Base-by-base conservation (phyloP, 73 alveolate species). In the Uronychia binucleata region DNA sequence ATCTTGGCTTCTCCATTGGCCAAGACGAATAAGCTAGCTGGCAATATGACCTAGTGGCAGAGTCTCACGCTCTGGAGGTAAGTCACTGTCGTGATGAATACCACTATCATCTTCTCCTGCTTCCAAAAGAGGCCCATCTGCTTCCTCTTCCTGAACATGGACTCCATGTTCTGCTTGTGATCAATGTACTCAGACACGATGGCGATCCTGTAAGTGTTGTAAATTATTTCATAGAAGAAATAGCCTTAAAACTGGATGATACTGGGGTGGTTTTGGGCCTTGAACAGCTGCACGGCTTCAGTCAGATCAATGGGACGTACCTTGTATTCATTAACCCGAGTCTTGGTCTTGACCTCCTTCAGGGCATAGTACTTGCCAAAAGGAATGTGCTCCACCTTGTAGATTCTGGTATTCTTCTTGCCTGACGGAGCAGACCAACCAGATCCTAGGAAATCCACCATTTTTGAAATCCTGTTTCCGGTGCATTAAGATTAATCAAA, bases 341-440 rank as follows among this genome's bases (percentile, higher is more conserved):
- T 96, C 83, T 93, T 96, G 28, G 99, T 99, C 87, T 97, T 99
- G 30, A 97, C 98, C 86, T 97, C 99, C 81, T 97, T 97, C 91
- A 97, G 85, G 25, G 98, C 99, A 80, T 94, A 97, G 75, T 87
- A 79, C 86, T 97, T 97, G 34, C 98, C 97, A 58, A 98, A 88
- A 74, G 96, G 94, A 31, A 92, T 84, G 84, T 97, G 99, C 83
- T 88, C 92, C 0, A 96, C 99, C 87, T 96, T 95, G 88, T 91
- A 97, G 34, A 97, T 97, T 87, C 95, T 93, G 0, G 99, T 97
- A 78, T 97, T 97, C 93, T 97, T 97, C 93, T 97, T 97, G n/a
- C 99, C 67, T 27, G 26, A 30, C 14, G 31, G 74, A 33, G 58
- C 28, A 29, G 1, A 5, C 31, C 34, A 77, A 1, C 99, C 99